These are phyloP conservation scores for Geotrichum reessii DNA, from an alignment of 1,139 yeast genomes.

Conservation along the genomic window DNA sequence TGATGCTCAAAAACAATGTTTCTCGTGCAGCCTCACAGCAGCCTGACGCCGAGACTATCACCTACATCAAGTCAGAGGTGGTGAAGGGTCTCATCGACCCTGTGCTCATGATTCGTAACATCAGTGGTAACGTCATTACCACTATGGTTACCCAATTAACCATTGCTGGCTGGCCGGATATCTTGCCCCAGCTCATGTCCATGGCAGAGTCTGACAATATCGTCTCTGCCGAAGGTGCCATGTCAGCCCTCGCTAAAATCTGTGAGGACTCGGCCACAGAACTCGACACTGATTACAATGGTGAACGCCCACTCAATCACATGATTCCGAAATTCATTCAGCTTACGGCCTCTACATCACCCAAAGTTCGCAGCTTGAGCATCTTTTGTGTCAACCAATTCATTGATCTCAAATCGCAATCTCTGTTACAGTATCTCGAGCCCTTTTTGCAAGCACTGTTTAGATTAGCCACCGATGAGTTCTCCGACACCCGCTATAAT, in stretches of 20 bases:
- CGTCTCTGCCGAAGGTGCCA: constrained; percentile 56
- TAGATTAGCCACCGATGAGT: constrained; percentile 51
- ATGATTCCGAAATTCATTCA: constrained; percentile 61
- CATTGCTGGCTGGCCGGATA: constrained; percentile 65
- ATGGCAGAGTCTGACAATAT: constrained; percentile 46
- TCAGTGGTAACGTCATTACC: constrained; percentile 87
- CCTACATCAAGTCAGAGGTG: constrained; percentile 55
- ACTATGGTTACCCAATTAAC: constrained; percentile 70
- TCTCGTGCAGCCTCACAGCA: constrained; percentile 32
- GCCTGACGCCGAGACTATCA: constrained; percentile 22
- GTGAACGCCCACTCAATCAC: constrained; percentile 57
- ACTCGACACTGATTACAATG: constrained; percentile 59
- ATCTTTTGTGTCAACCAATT: constrained; percentile 75
- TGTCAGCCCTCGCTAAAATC: constrained; percentile 76
- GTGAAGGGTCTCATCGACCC: constrained; percentile 62
- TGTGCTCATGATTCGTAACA: constrained; percentile 65
- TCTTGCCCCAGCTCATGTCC: constrained; percentile 60
- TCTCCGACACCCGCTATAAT: constrained; percentile 59
- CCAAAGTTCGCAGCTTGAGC: constrained; percentile 56
- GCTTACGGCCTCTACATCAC: constrained; percentile 39
- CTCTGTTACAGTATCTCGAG: constrained; percentile 63
- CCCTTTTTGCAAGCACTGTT: constrained; percentile 60
- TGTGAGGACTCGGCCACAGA: constrained; percentile 73
- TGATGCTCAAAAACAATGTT: constrained; percentile 71
- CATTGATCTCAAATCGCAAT: constrained; percentile 61